Evolutionary conservation across 345 rosid genomes (phyloP), one percentile per base, ranked within the genome.

Genomic region (Punica granatum): DNA sequence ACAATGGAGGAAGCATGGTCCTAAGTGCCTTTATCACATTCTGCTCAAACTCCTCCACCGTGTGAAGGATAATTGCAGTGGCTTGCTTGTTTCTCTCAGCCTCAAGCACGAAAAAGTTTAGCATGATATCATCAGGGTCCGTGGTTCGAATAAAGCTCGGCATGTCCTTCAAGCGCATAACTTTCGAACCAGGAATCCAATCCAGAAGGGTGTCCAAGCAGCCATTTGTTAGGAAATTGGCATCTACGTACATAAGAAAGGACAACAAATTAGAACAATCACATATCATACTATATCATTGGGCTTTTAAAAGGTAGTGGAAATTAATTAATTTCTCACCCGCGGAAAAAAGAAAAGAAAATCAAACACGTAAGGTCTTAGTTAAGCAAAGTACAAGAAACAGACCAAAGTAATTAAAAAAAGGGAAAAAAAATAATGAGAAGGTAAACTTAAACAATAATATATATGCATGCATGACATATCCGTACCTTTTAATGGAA

Each of bases 171-270:
- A 86, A 63, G 19, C 70, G 74, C 23, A 83, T 72, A 0, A 30
- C 67, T 26, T 73, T 67, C 75, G 84, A 74, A 3, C 76, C 79
- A 0, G 85, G 92, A 59, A 84, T 76, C 88, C 86, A 78, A 30
- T 79, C 82, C 3, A 84, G 43, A 31, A 42, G 64, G 0, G 76
- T 79, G 41, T 85, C 83, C 36, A 85, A 58, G 65, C 62, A 68
- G 18, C 81, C 85, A 42, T 79, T 72, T 26, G 62, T 74, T 6
- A 85, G 44, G 56, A 46, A 60, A 42, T 71, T 74, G 53, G 59
- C 76, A 59, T 82, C 85, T 86, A 74, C 66, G 41, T n/a, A n/a
- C n/a, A n/a, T n/a, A n/a, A n/a, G n/a, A n/a, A n/a, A n/a, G n/a
- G n/a, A n/a, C n/a, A n/a, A n/a, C n/a, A n/a, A n/a, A n/a, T n/a